Conservation (phyloP, 768 basidiomycete genomes). For the Lentinula boryana region DNA sequence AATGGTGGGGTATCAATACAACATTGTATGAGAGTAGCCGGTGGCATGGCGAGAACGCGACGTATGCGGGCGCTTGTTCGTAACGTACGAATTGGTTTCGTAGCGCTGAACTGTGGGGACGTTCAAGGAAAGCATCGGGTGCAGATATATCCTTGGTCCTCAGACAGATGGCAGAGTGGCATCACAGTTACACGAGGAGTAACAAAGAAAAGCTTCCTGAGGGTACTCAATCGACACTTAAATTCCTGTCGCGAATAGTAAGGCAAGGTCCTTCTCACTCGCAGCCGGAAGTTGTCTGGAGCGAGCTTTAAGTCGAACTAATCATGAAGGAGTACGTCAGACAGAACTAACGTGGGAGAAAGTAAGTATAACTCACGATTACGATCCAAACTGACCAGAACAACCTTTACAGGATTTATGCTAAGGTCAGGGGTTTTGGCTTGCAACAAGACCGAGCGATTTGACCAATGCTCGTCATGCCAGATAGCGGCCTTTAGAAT, state of each 20-base stretch:
- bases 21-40: neutral
- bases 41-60: neutral
- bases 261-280: conserved; percentile 79
- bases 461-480: conserved; percentile 91
- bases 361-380: conserved; percentile 56
- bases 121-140: neutral
- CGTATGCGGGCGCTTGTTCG: neutral
- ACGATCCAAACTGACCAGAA: conserved; percentile 86
- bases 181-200: neutral
- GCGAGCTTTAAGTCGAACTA: conserved; percentile 88
- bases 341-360: conserved; percentile 5
- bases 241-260: conserved; percentile 43
- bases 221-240: neutral
- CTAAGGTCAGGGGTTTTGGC: conserved; percentile 27
- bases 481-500: conserved; percentile 90
- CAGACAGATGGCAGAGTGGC: neutral
- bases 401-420: conserved; percentile 66
- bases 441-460: conserved; percentile 71
- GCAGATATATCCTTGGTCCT: neutral
- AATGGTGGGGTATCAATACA: neutral
- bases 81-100: neutral
- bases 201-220: neutral
- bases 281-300: conserved; percentile 81
- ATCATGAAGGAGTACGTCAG: conserved; percentile 11
- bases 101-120: neutral